These are phyloP conservation scores for Candida alai DNA, from an alignment of 805 yeast genomes.

Conservation along the genomic window DNA sequence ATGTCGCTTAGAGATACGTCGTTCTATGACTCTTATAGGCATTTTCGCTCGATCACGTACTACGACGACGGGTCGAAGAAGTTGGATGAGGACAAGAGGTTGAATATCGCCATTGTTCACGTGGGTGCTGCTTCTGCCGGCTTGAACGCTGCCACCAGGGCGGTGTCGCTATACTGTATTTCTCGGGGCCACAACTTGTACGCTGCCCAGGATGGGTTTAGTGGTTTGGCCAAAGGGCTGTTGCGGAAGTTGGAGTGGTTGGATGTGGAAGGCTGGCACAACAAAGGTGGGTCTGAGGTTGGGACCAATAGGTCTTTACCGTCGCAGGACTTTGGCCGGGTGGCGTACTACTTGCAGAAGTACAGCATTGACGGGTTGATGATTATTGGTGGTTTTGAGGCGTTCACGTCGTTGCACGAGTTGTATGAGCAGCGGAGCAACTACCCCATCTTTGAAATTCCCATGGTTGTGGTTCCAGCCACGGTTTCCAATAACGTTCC, in stretches of 20 bases:
- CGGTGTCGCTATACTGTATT: conserved; percentile 71
- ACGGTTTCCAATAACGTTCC: conserved; percentile 80
- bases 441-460: conserved; percentile 72
- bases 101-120: conserved; percentile 66
- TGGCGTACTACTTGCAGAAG: conserved; percentile 70
- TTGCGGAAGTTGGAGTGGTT: conserved; percentile 62
- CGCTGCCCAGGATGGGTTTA: conserved; percentile 72
- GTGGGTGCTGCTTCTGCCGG: conserved; percentile 83
- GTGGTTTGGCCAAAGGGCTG: conserved; percentile 62
- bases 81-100: conserved; percentile 49
- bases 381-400: conserved; percentile 80
- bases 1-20: conserved; percentile 68
- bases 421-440: conserved; percentile 54
- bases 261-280: conserved; percentile 69
- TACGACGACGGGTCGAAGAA: conserved; percentile 31
- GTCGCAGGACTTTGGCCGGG: conserved; percentile 61
- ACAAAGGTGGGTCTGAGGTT: conserved; percentile 73
- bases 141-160: conserved; percentile 71
- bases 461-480: conserved; percentile 75
- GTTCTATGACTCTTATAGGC: conserved; percentile 59
- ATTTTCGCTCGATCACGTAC: conserved; percentile 53
- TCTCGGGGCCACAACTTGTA: conserved; percentile 70
- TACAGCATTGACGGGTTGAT: conserved; percentile 66
- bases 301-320: conserved; percentile 79
- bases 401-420: conserved; percentile 66